Base-by-base conservation (phyloP, 1,284 basidiomycete species). In the Neolentinus lepideus region DNA sequence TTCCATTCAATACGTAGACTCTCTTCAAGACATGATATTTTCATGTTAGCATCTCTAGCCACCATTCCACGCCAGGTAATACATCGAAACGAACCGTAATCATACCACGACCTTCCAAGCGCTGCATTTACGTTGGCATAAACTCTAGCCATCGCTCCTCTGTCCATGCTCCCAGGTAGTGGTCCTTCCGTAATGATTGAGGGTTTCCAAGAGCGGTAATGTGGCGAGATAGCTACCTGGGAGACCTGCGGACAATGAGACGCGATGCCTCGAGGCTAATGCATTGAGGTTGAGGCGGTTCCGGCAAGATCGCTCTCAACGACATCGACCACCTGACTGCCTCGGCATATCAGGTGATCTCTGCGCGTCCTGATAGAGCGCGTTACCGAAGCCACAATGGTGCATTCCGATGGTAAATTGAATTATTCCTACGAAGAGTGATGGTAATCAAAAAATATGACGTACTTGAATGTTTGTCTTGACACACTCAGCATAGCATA, bases 1-100 rank as follows among this genome's bases (percentile, higher is more conserved):
- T 84, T 85, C 86, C 87, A 90, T 59, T 88, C 83, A 45, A 91
- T 84, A 60, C 78, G 76, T 61, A 86, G 76, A 65, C 82, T 85
- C 66, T 91, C 88, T 90, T 65, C 19, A 21, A 4, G 33, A 21
- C 6, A 43, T 21, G 38, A 43, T 8, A 48, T 35, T 25, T 62
- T 24, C n/a, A n/a, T 38, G 53, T 59, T 51, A 51, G 43, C 4
- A 27, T 25, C 27, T 45, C 22, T 43, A 19, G 19, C 14, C 52
- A 47, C 22, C 33, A 11, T 14, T 10, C 38, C 22, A 51, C 51
- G 2, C n/a, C n/a, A n/a, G n/a, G 43, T 43, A 14, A 27, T 22
- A 12, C 36, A 38, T 33, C 53, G 52, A 26, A 19, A 55, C 46
- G 57, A 10, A 77, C 76, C 77, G 59, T 81, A 80, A 61, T 80